phyloP scores from a whole-genome alignment of 2,329 filamentous ascomycete species.

The Paramyrothecium roridum region DNA sequence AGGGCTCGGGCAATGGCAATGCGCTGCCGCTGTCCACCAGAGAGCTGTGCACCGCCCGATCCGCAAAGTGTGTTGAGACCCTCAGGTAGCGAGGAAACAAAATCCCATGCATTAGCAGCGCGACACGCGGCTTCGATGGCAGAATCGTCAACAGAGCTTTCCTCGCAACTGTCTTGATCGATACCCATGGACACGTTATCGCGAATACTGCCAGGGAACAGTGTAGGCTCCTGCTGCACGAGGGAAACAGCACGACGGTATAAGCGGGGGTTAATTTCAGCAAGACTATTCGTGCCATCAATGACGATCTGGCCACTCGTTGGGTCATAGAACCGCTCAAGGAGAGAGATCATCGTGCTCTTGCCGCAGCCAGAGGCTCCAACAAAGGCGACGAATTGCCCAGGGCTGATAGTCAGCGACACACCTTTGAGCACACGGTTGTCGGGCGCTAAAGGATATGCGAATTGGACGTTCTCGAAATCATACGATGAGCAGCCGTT shows the following conservation, averaged over 20 bases:
- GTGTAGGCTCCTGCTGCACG: conserved; percentile 53
- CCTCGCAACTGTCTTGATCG: neutral
- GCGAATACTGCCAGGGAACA: conserved; percentile 29
- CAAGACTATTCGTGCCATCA: conserved; percentile 33
- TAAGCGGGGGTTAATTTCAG: conserved; percentile 37
- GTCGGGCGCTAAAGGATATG: conserved; percentile 48
- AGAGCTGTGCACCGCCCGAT: neutral
- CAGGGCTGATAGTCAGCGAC: conserved; percentile 10
- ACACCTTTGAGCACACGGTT: conserved; percentile 31
- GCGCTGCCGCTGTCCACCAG: neutral
- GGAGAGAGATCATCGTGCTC: conserved; percentile 52
- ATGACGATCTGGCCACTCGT: conserved; percentile 40
- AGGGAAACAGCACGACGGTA: conserved; percentile 48
- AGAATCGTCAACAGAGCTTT: neutral
- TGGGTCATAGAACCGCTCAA: conserved; percentile 39
- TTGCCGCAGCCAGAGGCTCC: conserved; percentile 52
- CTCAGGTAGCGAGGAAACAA: neutral
- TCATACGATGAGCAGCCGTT: conserved; percentile 29
- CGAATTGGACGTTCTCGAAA: conserved; percentile 55
- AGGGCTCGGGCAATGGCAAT: neutral
- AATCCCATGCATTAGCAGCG: neutral
- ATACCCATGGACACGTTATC: neutral
- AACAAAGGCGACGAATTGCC: conserved; percentile 49
- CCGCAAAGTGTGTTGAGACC: neutral
- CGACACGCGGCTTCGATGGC: neutral